Evolutionary conservation across 768 basidiomycete species (phyloP).

Genomic region (Lactifluus rugatus): DNA sequence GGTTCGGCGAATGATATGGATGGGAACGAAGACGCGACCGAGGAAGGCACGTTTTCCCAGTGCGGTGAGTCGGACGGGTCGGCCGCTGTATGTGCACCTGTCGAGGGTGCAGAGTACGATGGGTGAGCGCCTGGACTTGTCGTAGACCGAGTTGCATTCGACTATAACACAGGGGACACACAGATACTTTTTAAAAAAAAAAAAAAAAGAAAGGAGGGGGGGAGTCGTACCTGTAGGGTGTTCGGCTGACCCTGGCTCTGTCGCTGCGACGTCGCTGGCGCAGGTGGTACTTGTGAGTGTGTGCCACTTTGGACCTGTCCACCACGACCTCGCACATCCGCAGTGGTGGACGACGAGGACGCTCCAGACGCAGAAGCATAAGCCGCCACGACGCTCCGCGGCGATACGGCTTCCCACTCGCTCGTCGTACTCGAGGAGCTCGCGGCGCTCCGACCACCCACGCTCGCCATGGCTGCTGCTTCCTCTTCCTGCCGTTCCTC

Average conservation of each 20-base stretch:
- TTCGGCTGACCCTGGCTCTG: conserved; percentile 6
- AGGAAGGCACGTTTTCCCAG: conserved; percentile 60
- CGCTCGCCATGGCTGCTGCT: conserved; percentile 21
- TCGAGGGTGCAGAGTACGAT: neutral
- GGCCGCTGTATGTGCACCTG: conserved; percentile 4
- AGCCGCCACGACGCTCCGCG: neutral
- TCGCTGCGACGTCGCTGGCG: neutral
- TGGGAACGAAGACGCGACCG: conserved; percentile 52
- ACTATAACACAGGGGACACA: no score
- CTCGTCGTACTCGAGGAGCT: neutral
- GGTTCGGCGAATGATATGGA: conserved; percentile 68
- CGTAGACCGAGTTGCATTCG: neutral
- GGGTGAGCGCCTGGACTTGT: neutral
- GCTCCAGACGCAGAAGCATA: conserved; percentile 8
- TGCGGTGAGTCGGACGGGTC: conserved; percentile 27
- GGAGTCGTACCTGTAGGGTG: neutral
- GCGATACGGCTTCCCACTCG: conserved; percentile 14
- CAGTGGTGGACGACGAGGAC: conserved; percentile 19
- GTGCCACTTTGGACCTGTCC: conserved; percentile 28
- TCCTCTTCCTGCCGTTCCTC: conserved; percentile 44
- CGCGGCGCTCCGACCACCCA: conserved; percentile 24
- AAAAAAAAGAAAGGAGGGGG: neutral
- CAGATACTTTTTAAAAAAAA: no score
- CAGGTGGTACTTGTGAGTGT: conserved; percentile 7
- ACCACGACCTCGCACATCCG: conserved; percentile 33